Base-by-base conservation (phyloP, 202 grass and related monocot genomes). In the Saccharum hybrid region DNA sequence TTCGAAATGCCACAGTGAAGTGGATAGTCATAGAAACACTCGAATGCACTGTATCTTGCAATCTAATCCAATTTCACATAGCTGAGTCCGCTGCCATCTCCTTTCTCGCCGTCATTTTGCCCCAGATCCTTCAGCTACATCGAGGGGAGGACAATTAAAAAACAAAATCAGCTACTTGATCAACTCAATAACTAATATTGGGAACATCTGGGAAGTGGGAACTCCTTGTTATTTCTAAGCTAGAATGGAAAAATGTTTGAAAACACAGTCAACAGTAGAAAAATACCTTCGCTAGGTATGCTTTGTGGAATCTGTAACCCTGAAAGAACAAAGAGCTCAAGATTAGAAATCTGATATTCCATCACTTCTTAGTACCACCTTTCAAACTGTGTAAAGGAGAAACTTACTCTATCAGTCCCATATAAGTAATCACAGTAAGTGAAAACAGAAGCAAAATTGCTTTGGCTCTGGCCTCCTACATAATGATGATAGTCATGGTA, bases 401-500 rank as follows among this genome's bases (percentile, higher is more conserved):
- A 80, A 87, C 82, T 77, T 81, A 91, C 94, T 83, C 78, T 92
- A 78, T 97, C 94, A 28, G 94, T 97, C 16, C 94, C 94, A n/a
- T 97, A 97, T 57, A 97, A 57, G 74, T 92, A 97, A 80, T 97
- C 94, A 71, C 94, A 97, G 36, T 97, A 97, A 1, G 94, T 97
- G 85, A 97, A 97, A 79, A 97, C 94, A 6, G 94, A 97, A 84
- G 94, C 89, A 85, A 97, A 97, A 69, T 97, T 97, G 86, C 94
- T 97, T 81, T 97, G 94, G 73, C 94, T 97, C 65, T 90, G 91
- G 36, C 94, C 82, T 78, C 94, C 94, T 41, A 97, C 91, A 23
- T 90, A 97, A 84, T 97, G 94, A 85, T 97, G 91, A 88, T 92
- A 97, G 85, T 97, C 94, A 84, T 94, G 94, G 72, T 94, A 97